phyloP scores from a whole-genome alignment of 768 basidiomycete species.

The Lactifluus rugatus region DNA sequence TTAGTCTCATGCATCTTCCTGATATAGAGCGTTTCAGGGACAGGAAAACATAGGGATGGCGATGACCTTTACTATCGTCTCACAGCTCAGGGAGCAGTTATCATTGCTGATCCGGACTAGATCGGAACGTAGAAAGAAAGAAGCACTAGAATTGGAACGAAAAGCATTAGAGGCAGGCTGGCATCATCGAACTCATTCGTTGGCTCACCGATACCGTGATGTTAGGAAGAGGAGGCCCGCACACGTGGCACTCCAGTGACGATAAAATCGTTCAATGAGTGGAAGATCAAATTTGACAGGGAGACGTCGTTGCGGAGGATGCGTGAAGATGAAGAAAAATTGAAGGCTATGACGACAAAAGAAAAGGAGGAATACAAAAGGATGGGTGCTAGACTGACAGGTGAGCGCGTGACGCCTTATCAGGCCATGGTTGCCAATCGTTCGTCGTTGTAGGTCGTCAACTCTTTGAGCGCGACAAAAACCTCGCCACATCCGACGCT shows the following conservation, averaged over 20 bases:
- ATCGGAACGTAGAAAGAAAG: constrained; percentile 43
- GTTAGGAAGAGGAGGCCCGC: constrained; percentile 75
- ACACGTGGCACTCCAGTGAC: constrained; percentile 93
- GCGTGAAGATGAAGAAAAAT: constrained; percentile 68
- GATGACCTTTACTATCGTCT: constrained; percentile 93
- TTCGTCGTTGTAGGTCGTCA: constrained; percentile 60
- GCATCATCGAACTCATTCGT: neutral
- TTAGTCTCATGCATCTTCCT: neutral
- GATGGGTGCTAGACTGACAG: constrained; percentile 49
- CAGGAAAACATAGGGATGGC: constrained; percentile 90
- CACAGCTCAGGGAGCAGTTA: constrained; percentile 72
- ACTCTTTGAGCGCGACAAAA: constrained; percentile 77
- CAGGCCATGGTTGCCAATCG: neutral
- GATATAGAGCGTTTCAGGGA: constrained; percentile 36
- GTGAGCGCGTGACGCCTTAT: constrained; percentile 34
- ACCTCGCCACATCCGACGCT: constrained; percentile 66
- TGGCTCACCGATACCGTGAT: constrained; percentile 6
- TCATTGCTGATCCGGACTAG: constrained; percentile 52
- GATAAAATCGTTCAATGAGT: constrained; percentile 62
- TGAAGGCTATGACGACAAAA: constrained; percentile 61
- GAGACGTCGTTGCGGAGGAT: constrained; percentile 49
- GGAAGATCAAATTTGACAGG: constrained; percentile 72
- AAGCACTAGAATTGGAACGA: constrained; percentile 66
- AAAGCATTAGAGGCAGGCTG: constrained; percentile 59
- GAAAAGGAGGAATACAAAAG: constrained; percentile 81